phyloP scores from a whole-genome alignment of 2,329 filamentous ascomycete species.

The Stagonosporopsis tanaceti region DNA sequence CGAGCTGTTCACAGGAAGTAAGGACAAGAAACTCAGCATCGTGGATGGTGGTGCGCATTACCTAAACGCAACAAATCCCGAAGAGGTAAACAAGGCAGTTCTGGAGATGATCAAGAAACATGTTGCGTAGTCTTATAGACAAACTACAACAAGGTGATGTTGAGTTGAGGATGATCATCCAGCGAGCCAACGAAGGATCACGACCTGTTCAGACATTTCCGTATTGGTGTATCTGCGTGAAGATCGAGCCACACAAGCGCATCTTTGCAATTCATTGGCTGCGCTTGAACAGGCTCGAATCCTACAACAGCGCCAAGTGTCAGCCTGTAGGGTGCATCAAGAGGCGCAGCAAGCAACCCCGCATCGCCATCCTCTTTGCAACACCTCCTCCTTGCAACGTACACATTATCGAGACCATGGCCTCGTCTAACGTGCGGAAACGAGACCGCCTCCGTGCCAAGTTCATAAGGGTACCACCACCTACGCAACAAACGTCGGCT shows the following conservation, averaged over 20 bases:
- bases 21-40: constrained; percentile 14
- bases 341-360: background rate
- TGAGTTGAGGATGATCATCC: background rate
- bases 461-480: background rate
- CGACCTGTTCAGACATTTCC: background rate
- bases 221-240: background rate
- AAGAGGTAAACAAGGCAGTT: constrained; percentile 16
- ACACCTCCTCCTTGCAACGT: background rate
- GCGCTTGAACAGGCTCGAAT: background rate
- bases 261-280: background rate
- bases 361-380: background rate
- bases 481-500: background rate
- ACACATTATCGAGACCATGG: background rate
- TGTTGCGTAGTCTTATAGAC: background rate
- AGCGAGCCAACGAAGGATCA: background rate
- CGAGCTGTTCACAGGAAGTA: constrained; percentile 14
- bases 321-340: background rate
- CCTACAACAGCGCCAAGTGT: background rate
- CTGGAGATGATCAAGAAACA: constrained; percentile 18
- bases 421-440: background rate
- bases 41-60: constrained; percentile 22
- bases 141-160: background rate
- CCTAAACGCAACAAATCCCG: constrained; percentile 19
- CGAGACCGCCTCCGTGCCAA: background rate
- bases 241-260: background rate